phyloP scores from a whole-genome alignment of 2,329 filamentous ascomycete genomes.

The Apiospora saccharicola region DNA sequence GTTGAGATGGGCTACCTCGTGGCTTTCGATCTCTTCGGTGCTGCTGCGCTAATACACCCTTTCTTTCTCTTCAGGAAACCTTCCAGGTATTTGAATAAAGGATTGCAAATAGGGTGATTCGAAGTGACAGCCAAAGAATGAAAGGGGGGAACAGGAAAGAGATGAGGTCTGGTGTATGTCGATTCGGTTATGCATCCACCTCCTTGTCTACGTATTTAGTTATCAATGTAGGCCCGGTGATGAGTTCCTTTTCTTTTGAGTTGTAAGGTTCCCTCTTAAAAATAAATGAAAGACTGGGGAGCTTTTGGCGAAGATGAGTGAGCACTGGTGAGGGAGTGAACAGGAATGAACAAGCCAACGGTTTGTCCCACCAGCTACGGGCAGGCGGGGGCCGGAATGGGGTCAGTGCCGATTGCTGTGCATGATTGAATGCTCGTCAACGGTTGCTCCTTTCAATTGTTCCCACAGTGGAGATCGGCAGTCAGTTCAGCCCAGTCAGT shows the following conservation, averaged over 20 bases:
- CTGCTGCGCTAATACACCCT: not conserved
- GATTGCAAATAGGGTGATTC: not conserved
- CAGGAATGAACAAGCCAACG: conserved; percentile 5
- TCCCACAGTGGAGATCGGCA: not conserved
- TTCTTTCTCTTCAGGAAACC: not conserved
- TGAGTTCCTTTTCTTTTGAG: not conserved
- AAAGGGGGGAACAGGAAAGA: not conserved
- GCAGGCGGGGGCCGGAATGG: not conserved
- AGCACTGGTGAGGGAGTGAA: not conserved
- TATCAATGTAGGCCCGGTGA: not conserved
- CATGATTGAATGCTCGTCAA: not conserved
- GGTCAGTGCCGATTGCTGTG: conserved; percentile 8
- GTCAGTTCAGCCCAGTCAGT: not conserved
- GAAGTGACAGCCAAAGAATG: not conserved
- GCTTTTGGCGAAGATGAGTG: not conserved
- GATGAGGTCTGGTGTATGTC: not conserved
- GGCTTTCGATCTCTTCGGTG: not conserved
- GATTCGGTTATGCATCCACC: not conserved
- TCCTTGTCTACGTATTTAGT: not conserved
- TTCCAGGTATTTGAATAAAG: not conserved
- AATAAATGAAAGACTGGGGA: not conserved
- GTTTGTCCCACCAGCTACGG: conserved; percentile 1
- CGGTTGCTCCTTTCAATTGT: not conserved
- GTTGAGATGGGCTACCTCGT: not conserved
- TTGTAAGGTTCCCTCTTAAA: not conserved